Evolutionary conservation across 129 eudicot genomes (phyloP).

Genomic region (Saussurea involucrata): DNA sequence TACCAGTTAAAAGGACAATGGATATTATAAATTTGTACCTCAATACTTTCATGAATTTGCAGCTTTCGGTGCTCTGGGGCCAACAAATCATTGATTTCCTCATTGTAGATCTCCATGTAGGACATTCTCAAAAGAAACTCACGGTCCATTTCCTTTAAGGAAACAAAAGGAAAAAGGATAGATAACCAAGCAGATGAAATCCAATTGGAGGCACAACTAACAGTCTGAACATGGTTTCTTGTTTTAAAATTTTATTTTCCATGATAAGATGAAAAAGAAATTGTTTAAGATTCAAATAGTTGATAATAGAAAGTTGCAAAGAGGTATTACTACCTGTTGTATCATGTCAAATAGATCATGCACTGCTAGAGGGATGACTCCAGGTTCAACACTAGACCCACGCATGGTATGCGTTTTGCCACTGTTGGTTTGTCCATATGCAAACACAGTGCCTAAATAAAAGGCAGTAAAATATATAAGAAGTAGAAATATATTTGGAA

Average conservation of each 20-base stretch:
- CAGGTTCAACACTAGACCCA: slow-evolving; percentile 74
- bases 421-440: slow-evolving; percentile 97
- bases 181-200: neutral
- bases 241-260: neutral
- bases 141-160: slow-evolving; percentile 56
- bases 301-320: neutral
- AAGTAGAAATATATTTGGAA: too few relatives aligned
- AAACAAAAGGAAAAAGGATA: neutral
- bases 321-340: slow-evolving; percentile 54
- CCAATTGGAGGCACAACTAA: neutral
- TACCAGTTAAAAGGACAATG: neutral
- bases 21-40: slow-evolving; percentile 43
- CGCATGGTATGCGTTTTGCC: slow-evolving; percentile 99
- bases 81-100: slow-evolving; percentile 90
- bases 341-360: slow-evolving; percentile 71
- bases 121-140: slow-evolving; percentile 98
- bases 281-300: neutral
- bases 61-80: slow-evolving; percentile 91
- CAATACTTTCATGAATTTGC: slow-evolving; percentile 90
- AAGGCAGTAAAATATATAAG: neutral
- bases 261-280: neutral
- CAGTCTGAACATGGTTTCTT: neutral
- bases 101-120: slow-evolving; percentile 96
- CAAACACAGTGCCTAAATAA: slow-evolving; percentile 90
- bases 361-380: slow-evolving; percentile 91